phyloP scores from a whole-genome alignment of 2,329 filamentous ascomycete genomes.

The Penicillium sp. region DNA sequence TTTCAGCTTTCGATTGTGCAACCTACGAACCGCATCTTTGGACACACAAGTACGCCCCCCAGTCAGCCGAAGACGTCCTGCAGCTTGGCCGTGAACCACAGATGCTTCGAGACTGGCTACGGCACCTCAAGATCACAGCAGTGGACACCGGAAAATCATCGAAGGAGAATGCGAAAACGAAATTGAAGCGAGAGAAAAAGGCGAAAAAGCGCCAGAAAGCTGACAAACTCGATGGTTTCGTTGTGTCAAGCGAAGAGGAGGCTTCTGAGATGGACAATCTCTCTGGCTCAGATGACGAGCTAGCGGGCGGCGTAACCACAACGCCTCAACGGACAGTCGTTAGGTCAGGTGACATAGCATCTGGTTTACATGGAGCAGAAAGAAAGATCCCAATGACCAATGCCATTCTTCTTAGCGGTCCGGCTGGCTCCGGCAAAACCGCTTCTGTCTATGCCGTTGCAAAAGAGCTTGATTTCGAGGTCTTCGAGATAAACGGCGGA shows the following conservation, averaged over 20 bases:
- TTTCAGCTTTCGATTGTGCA: conserved; percentile 79
- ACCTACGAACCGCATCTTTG: conserved; percentile 72
- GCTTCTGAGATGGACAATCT: conserved; percentile 67
- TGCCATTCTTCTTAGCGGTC: conserved; percentile 82
- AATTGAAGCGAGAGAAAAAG: conserved; percentile 32
- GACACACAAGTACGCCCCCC: conserved; percentile 82
- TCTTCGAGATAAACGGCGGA: conserved; percentile 91
- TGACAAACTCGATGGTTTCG: conserved; percentile 75
- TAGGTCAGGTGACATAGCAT: conserved; percentile 39
- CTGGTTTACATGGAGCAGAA: conserved; percentile 39
- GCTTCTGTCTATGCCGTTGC: conserved; percentile 89
- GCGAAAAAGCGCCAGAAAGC: conserved; percentile 62
- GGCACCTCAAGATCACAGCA: conserved; percentile 70
- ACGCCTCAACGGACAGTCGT: conserved; percentile 42
- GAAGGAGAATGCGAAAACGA: conserved; percentile 30
- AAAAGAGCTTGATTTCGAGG: conserved; percentile 85
- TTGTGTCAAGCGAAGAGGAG: conserved; percentile 78
- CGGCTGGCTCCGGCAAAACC: conserved; percentile 88
- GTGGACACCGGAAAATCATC: conserved; percentile 61
- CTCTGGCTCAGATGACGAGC: conserved; percentile 58
- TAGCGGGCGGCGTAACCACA: conserved; percentile 42
- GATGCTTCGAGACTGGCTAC: conserved; percentile 78
- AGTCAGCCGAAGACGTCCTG: conserved; percentile 67
- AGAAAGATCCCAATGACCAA: conserved; percentile 61
- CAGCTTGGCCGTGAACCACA: conserved; percentile 69